Conservation (phyloP, 2,329 filamentous ascomycete species). For the Paramyrothecium roridum region DNA sequence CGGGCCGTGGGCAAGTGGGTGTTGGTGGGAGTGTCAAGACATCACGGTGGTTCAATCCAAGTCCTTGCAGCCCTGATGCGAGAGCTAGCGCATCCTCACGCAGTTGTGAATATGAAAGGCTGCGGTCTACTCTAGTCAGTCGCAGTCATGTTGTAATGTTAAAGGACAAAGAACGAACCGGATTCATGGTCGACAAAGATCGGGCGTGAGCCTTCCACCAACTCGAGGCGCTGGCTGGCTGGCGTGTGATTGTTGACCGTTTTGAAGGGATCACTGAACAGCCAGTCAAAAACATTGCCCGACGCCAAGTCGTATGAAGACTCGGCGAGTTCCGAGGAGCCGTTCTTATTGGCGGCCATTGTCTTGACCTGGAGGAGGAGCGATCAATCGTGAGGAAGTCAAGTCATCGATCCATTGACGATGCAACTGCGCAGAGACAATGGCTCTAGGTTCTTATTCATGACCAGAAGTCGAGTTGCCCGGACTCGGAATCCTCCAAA, state of each 20-base stretch:
- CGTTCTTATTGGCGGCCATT: no score
- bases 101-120: conserved; percentile 30
- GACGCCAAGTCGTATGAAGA: conserved; percentile 4
- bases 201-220: conserved; percentile 25
- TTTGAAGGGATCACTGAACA: conserved; percentile 33
- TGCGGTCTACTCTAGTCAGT: conserved; percentile 22
- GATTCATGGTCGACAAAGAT: conserved; percentile 38
- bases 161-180: conserved; percentile 20
- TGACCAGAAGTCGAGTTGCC: no score
- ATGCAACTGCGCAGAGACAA: no score
- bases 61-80: conserved; percentile 28
- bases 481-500: no score
- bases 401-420: no score
- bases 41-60: conserved; percentile 31
- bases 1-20: conserved; percentile 30
- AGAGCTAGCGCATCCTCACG: conserved; percentile 30
- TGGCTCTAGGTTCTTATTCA: no score
- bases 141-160: background rate
- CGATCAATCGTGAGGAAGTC: no score
- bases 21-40: conserved; percentile 32
- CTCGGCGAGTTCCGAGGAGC: background rate
- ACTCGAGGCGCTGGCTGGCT: conserved; percentile 22
- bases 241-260: conserved; percentile 23
- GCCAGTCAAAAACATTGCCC: conserved; percentile 31
- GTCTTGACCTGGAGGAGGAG: no score